Conservation (phyloP, 345 rosid species). For the Eucalyptus polybractea region DNA sequence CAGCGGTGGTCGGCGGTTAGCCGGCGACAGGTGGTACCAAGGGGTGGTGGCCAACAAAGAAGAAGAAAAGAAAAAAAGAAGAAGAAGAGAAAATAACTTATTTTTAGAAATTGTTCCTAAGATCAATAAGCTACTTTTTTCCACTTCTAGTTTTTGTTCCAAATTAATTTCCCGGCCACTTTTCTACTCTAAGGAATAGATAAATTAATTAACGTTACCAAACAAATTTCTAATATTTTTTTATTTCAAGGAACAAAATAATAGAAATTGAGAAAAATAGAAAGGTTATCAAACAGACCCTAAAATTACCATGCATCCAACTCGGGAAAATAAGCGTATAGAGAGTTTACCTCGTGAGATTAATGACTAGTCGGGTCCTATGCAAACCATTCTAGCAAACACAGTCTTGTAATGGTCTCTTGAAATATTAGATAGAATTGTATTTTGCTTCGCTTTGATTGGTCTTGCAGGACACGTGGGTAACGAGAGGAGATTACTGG, state of each 20-base stretch:
- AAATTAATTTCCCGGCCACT: rapidly evolving
- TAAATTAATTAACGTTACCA: too few species aligned
- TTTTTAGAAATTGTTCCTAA: too few species aligned
- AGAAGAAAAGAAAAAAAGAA: too few species aligned
- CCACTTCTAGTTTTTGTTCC: rapidly evolving
- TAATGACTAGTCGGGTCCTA: neutral
- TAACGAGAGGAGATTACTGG: neutral
- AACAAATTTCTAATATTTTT: too few species aligned
- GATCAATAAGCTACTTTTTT: too few species aligned
- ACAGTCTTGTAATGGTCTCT: neutral
- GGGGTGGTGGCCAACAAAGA: too few species aligned
- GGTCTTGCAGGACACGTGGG: neutral
- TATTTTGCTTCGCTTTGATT: neutral
- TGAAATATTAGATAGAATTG: neutral
- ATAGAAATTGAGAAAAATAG: rapidly evolving
- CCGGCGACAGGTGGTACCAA: rapidly evolving
- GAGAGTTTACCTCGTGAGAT: neutral
- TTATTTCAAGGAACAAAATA: rapidly evolving
- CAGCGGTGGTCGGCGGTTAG: rapidly evolving
- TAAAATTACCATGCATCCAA: neutral
- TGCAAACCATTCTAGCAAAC: neutral
- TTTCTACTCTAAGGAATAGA: too few species aligned
- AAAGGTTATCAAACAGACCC: too few species aligned
- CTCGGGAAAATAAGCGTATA: neutral
- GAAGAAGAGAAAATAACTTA: too few species aligned